phyloP scores from a whole-genome alignment of 805 yeast species.

The Lipomyces sp. region DNA sequence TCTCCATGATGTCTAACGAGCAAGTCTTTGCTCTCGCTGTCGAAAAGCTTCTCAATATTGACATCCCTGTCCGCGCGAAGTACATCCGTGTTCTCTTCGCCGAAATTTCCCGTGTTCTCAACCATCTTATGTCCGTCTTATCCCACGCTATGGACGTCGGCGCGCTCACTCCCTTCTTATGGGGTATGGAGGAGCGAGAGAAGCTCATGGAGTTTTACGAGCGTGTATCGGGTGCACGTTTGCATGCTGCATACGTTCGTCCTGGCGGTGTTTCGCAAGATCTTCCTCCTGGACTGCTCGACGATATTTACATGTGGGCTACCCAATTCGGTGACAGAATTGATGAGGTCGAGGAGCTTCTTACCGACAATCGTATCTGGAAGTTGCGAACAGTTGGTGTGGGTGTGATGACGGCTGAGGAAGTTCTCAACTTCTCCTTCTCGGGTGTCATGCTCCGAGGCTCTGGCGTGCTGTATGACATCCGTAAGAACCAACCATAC shows the following conservation, averaged over 20 bases:
- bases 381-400: conserved; percentile 78
- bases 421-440: conserved; percentile 74
- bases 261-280: conserved; percentile 93
- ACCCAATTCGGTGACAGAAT: conserved; percentile 91
- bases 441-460: conserved; percentile 91
- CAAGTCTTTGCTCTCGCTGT: conserved; percentile 79
- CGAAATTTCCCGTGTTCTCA: conserved; percentile 77
- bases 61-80: conserved; percentile 80
- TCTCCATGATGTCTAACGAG: conserved; percentile 85
- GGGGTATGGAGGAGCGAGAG: conserved; percentile 94
- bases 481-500: conserved; percentile 82
- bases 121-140: conserved; percentile 81
- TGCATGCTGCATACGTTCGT: conserved; percentile 83
- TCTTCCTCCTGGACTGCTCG: conserved; percentile 78
- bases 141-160: conserved; percentile 95
- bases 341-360: conserved; percentile 85
- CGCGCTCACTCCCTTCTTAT: conserved; percentile 85
- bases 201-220: conserved; percentile 90
- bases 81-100: conserved; percentile 83
- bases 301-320: conserved; percentile 94
- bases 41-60: conserved; percentile 78
- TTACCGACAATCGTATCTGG: conserved; percentile 91
- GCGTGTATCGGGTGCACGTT: conserved; percentile 85
- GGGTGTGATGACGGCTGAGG: conserved; percentile 80
- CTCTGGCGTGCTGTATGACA: conserved; percentile 82